Evolutionary conservation across 495 filamentous ascomycete genomes (phyloP).

Genomic region (Sporormia fimetaria): DNA sequence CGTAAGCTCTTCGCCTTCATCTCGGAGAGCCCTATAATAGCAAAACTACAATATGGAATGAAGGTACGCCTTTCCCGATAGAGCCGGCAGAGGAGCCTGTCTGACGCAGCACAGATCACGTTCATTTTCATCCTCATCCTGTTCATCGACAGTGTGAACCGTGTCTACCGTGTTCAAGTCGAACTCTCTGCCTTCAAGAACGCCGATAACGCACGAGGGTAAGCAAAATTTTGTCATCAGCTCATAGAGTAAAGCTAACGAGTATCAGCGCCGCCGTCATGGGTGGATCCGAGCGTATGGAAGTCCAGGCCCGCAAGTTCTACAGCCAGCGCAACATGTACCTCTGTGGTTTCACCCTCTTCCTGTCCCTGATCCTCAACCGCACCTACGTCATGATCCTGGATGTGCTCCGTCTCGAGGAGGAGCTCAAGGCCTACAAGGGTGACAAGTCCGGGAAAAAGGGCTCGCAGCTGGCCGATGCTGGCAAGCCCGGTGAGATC

Average conservation of each 20-base stretch:
- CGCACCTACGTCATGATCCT: conserved; percentile 97
- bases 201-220: conserved; percentile 40
- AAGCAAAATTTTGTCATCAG: conserved; percentile 26
- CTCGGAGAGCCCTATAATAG: conserved; percentile 72
- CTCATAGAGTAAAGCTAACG: conserved; percentile 21
- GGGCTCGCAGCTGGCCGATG: conserved; percentile 50
- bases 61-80: conserved; percentile 41
- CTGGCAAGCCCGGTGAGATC: conserved; percentile 63
- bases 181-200: conserved; percentile 58
- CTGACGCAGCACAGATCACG: conserved; percentile 56
- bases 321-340: conserved; percentile 99
- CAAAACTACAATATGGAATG: conserved; percentile 71
- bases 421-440: conserved; percentile 78
- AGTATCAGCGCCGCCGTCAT: conserved; percentile 46
- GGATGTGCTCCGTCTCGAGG: conserved; percentile 84
- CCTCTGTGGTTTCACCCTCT: conserved; percentile 97
- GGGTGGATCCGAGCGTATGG: conserved; percentile 83
- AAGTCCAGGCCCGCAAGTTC: conserved; percentile 98
- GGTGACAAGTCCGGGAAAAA: conserved; percentile 60
- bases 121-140: conserved; percentile 98
- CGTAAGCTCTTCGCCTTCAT: conserved; percentile 88
- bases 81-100: background rate
- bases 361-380: conserved; percentile 97
- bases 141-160: conserved; percentile 97
- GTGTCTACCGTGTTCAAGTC: conserved; percentile 89